phyloP scores from a whole-genome alignment of 495 filamentous ascomycete species.

The Aspergillus haitiensis region DNA sequence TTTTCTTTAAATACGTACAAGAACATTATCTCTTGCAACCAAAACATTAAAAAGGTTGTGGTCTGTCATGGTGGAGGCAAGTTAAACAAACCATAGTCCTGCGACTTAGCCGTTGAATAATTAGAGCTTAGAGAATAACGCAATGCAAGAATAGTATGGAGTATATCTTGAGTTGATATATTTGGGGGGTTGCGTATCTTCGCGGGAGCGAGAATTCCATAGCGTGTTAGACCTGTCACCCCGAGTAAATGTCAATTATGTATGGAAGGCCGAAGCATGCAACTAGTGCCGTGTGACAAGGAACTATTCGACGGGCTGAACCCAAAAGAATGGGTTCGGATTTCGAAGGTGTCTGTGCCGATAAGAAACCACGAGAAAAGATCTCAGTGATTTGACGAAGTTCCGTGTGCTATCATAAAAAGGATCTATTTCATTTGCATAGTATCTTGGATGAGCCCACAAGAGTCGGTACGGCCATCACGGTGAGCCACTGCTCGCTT shows the following conservation, averaged over 20 bases:
- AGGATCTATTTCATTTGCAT: background rate
- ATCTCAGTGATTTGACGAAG: background rate
- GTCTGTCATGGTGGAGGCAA: conserved; percentile 17
- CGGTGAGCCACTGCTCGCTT: too few relatives aligned
- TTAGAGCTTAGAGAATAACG: background rate
- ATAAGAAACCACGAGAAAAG: background rate
- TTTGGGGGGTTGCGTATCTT: conserved; percentile 12
- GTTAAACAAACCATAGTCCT: conserved; percentile 7
- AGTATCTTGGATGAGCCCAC: background rate
- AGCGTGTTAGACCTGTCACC: conserved; percentile 37
- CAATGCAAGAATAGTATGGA: conserved; percentile 4
- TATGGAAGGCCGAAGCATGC: conserved; percentile 21
- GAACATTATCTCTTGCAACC: conserved; percentile 18
- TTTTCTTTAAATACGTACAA: conserved; percentile 20
- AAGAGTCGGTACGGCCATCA: background rate
- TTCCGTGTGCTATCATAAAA: background rate
- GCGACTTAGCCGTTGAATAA: conserved; percentile 2
- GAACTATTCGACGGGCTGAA: conserved; percentile 10
- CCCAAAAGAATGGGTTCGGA: conserved; percentile 7
- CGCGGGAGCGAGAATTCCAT: conserved; percentile 11
- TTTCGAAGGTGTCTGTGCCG: conserved; percentile 2
- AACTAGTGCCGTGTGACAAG: conserved; percentile 21
- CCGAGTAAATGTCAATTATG: conserved; percentile 8
- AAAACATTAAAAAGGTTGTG: conserved; percentile 15
- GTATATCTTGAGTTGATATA: conserved; percentile 5